These are phyloP conservation scores for Tetraselmis striata DNA, from an alignment of 139 green algal genomes.

Conservation along the genomic window DNA sequence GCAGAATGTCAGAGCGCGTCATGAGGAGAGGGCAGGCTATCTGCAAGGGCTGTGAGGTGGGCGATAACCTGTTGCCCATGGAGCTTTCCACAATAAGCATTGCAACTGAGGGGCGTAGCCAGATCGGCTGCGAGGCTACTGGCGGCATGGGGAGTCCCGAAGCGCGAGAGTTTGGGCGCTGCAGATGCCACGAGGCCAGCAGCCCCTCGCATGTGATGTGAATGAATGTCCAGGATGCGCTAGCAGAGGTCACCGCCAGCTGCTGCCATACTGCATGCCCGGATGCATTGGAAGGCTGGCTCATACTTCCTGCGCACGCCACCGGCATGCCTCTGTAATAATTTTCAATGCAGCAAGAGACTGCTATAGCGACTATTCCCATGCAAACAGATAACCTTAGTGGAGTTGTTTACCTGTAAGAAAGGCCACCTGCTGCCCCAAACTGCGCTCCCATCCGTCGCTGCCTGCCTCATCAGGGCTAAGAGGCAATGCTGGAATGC, in stretches of 20 bases:
- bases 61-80: background rate
- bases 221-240: background rate
- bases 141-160: background rate
- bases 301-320: background rate
- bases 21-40: no score
- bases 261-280: background rate
- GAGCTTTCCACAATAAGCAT: background rate
- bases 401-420: background rate
- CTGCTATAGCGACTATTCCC: no score
- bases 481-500: background rate
- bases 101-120: background rate
- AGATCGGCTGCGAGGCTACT: background rate
- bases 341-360: no score
- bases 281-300: background rate
- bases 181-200: background rate
- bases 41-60: no score
- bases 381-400: no score
- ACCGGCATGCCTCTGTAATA: no score
- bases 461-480: background rate
- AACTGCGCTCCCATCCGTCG: background rate
- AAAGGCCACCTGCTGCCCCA: background rate
- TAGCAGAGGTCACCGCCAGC: background rate
- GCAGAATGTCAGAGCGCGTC: no score
- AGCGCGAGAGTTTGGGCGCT: background rate
- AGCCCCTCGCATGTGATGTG: background rate